Percentiles rank a stretch among this genome's conserved stretches.
phyloP scores from a whole-genome alignment of 257 asterid genomes.

The Henckelia pumila region DNA sequence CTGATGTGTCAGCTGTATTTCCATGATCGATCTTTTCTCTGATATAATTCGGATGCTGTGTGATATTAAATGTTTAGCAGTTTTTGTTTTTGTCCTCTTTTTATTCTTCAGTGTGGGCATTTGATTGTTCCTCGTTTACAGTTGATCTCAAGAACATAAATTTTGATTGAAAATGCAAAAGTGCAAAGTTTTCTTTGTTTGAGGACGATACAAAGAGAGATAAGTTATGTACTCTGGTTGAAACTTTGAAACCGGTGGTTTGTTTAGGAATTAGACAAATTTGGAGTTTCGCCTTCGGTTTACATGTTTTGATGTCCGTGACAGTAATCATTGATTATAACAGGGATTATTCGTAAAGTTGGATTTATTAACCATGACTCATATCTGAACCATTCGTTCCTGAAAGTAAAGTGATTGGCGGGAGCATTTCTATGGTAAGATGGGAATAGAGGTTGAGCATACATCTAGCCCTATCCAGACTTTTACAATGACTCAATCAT shows the following conservation, averaged over 20 bases:
- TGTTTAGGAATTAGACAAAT: background rate
- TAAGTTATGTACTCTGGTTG: background rate
- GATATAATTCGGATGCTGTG: background rate
- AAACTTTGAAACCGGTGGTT: constrained; percentile 11
- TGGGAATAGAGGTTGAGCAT: constrained; percentile 64
- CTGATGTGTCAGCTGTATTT: background rate
- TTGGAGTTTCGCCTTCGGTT: background rate
- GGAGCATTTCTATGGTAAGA: constrained; percentile 36
- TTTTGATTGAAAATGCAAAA: background rate
- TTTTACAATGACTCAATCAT: constrained; percentile 36
- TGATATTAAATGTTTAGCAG: background rate
- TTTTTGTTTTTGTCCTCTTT: constrained; percentile 1
- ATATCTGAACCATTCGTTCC: background rate
- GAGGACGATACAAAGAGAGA: constrained; percentile 9
- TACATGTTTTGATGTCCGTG: constrained; percentile 3
- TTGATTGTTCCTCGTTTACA: constrained; percentile 10
- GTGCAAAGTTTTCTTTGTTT: constrained; percentile 2
- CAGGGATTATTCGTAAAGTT: background rate
- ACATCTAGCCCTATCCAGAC: constrained; percentile 41
- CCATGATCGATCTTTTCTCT: background rate
- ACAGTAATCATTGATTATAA: background rate
- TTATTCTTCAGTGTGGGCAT: constrained; percentile 4
- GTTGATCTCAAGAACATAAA: background rate
- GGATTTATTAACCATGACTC: background rate
- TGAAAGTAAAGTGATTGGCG: constrained; percentile 19